Percentiles rank a stretch among this genome's conserved stretches.
Evolutionary conservation across 345 rosid genomes (phyloP).

Genomic region (Populus tremula): DNA sequence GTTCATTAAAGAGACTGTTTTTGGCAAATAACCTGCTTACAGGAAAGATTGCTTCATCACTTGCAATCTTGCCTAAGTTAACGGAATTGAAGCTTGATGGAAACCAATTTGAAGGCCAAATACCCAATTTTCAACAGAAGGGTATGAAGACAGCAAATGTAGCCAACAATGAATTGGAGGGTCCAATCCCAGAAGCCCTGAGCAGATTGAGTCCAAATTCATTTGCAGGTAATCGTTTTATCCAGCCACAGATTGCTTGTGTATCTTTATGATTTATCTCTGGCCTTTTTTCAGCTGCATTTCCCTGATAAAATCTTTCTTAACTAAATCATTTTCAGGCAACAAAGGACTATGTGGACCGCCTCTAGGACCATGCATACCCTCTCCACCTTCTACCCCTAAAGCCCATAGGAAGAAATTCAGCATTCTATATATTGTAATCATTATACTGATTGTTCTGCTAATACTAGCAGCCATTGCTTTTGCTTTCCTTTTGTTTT

Average conservation of each 20-base stretch:
- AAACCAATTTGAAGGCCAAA: conserved; percentile 51
- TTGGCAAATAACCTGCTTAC: conserved; percentile 58
- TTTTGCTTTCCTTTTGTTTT: conserved; percentile 16
- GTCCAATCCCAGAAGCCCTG: conserved; percentile 61
- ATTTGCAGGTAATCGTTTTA: conserved; percentile 49
- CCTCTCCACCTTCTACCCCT: conserved; percentile 11
- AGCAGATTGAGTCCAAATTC: conserved; percentile 36
- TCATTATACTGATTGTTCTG: conserved; percentile 27
- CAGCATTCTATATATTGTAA: conserved; percentile 8
- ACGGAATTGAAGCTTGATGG: conserved; percentile 59
- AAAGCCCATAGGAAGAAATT: background rate
- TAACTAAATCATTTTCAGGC: conserved; percentile 37
- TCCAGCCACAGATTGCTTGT: background rate
- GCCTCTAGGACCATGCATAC: conserved; percentile 46
- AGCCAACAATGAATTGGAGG: conserved; percentile 63
- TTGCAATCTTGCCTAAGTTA: conserved; percentile 50
- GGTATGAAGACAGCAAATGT: conserved; percentile 41
- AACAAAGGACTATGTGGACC: conserved; percentile 55
- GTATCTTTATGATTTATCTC: background rate
- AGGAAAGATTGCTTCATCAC: conserved; percentile 53
- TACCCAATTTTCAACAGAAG: conserved; percentile 50
- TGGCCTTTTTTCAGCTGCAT: background rate
- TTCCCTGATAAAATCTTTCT: background rate
- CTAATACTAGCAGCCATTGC: conserved; percentile 25
- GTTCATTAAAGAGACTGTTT: conserved; percentile 48